Base-by-base conservation (phyloP, 2,329 filamentous ascomycete species). In the Xylaria arbuscula region DNA sequence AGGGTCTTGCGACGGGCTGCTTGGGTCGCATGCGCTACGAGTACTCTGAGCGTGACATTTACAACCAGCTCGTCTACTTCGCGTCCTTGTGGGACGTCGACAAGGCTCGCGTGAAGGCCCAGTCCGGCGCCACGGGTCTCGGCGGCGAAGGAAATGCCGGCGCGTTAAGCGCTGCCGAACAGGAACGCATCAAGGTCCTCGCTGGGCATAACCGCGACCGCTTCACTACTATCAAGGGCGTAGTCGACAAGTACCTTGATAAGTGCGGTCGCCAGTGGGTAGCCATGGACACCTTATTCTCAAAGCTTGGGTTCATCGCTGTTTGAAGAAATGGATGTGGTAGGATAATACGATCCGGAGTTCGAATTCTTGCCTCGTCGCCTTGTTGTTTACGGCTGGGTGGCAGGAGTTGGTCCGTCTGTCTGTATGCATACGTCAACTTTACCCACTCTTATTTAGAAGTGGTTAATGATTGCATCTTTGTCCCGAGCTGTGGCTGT, bases 191-290 rank as follows among this genome's bases (percentile, higher is more conserved):
- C 11, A 78, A 87, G 24, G 89, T 89, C 1, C 83, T 98, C 65
- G 93, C 90, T 3, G 92, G 94, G 77, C 90, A 94, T 79, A 99
- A 99, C 80, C 87, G 93, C 66, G 84, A 86, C 47, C 85, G 93
- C 69, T 98, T 98, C 78, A 87, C 81, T 11, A 93, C 92, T 0
- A 83, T 95, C 72, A 92, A 90, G 83, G 86, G 86, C 7, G 89
- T 94, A 15, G 93, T 97, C 5, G 93, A 95, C 72, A 89, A 84
- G 76, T 97, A 97, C 81, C 81, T 97, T 74, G 93, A 93, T 76
- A 96, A 95, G 83, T 97, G 94, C 80, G 94, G 94, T 32, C 85
- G 93, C 74, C 92, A 94, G 80, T 97, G 93, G 93, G 94, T 98
- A 61, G 92, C 93, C 73, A 98, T 97, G 94, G 93, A 96, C 80